Evolutionary conservation across 2,329 filamentous ascomycete genomes (phyloP).

Genomic region (Westerdykella sp.): DNA sequence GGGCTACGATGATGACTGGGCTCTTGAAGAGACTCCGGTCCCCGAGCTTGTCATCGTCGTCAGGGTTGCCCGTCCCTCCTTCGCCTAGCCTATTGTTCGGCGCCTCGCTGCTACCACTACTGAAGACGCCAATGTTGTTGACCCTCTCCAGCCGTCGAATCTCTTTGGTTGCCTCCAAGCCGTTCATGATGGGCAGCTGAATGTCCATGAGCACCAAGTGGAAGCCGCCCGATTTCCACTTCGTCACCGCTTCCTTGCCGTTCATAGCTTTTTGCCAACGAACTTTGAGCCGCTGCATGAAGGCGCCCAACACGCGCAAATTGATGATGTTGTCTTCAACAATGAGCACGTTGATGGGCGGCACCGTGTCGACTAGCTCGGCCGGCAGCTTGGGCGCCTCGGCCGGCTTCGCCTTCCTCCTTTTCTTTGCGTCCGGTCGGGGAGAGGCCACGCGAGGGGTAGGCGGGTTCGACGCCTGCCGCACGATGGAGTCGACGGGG

Average conservation of each 20-base stretch:
- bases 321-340: conserved; percentile 99
- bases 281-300: conserved; percentile 93
- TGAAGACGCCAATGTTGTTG: conserved; percentile 89
- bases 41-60: conserved; percentile 62
- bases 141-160: conserved; percentile 83
- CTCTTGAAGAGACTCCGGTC: conserved; percentile 75
- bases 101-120: conserved; percentile 44
- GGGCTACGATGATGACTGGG: conserved; percentile 92
- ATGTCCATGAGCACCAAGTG: conserved; percentile 99
- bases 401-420: conserved; percentile 39
- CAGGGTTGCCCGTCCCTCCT: conserved; percentile 32
- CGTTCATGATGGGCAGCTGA: conserved; percentile 93
- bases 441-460: conserved; percentile 48
- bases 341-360: conserved; percentile 94
- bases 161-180: conserved; percentile 88
- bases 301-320: conserved; percentile 82
- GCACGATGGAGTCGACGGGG: conserved; percentile 40
- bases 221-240: conserved; percentile 89
- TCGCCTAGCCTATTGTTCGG: conserved; percentile 32
- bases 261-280: conserved; percentile 97
- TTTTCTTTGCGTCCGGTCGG: conserved; percentile 42
- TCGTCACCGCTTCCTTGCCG: conserved; percentile 83
- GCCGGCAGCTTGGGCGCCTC: conserved; percentile 45
- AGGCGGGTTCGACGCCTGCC: conserved; percentile 40
- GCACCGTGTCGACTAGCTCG: conserved; percentile 68